Percentiles rank a stretch among this genome's conserved stretches.
These are phyloP conservation scores for Eimeria praecox DNA, from an alignment of 169 alveolate species.

Conservation along the genomic window DNA sequence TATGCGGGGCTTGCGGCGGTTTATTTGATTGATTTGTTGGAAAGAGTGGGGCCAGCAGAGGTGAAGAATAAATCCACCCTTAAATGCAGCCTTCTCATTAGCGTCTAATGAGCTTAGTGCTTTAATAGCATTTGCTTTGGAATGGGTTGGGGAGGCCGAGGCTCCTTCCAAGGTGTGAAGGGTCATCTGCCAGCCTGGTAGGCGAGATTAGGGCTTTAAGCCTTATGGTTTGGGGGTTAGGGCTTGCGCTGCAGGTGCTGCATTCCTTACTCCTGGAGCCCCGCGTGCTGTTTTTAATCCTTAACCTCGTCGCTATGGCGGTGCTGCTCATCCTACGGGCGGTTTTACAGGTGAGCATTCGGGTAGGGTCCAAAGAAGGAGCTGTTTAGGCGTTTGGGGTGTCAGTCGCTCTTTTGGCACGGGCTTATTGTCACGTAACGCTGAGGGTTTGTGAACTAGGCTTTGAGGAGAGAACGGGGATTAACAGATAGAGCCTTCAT, in stretches of 20 bases:
- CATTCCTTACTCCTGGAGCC: conserved; percentile 7
- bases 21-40: background rate
- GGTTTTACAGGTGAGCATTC: background rate
- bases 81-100: background rate
- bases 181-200: too few relatives aligned
- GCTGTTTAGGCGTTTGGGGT: too few relatives aligned
- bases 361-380: too few relatives aligned
- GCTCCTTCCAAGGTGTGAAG: too few relatives aligned
- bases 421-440: background rate
- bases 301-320: conserved; percentile 5
- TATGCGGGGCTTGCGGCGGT: conserved; percentile 63
- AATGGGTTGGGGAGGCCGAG: too few relatives aligned
- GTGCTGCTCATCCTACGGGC: conserved; percentile 35
- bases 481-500: conserved; percentile 35
- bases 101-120: too few relatives aligned
- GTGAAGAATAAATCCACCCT: background rate
- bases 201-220: background rate
- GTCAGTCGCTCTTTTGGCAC: too few relatives aligned
- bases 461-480: conserved; percentile 10
- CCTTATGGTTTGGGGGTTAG: background rate
- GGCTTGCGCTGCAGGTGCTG: conserved; percentile 19
- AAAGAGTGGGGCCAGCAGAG: conserved; percentile 61
- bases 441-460: background rate
- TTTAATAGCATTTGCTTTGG: background rate
- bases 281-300: background rate